These are phyloP conservation scores for Piper betle DNA, from an alignment of 164 flowering plant genomes.

Conservation along the genomic window DNA sequence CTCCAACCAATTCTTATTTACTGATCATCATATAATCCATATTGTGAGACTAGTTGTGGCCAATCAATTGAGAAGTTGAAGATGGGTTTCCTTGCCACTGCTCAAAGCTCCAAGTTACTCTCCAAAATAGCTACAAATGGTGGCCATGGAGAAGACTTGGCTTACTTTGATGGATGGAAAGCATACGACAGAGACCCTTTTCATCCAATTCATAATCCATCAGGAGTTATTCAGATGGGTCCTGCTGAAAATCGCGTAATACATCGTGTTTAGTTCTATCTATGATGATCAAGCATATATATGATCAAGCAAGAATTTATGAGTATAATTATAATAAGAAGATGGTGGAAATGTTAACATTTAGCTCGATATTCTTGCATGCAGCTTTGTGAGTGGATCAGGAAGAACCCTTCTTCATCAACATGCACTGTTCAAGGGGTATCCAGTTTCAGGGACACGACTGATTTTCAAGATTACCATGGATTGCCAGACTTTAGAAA, in stretches of 20 bases:
- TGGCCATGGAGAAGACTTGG: conserved; percentile 44
- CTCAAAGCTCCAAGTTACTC: not conserved
- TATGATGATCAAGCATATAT: too few relatives aligned
- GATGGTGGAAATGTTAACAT: not conserved
- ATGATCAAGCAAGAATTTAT: too few relatives aligned
- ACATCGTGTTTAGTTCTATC: too few relatives aligned
- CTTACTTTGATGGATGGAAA: conserved; percentile 67
- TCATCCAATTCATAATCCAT: conserved; percentile 33
- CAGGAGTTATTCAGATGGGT: conserved; percentile 64
- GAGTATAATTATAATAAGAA: too few relatives aligned
- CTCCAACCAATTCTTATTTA: not conserved
- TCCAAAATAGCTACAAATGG: conserved; percentile 8
- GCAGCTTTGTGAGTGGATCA: conserved; percentile 74
- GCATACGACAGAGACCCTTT: conserved; percentile 49
- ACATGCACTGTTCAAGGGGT: conserved; percentile 58
- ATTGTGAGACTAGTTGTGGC: not conserved
- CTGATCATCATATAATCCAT: not conserved
- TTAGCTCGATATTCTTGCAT: conserved; percentile 1
- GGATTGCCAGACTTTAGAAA: conserved; percentile 70
- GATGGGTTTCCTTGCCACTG: not conserved
- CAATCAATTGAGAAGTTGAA: not conserved
- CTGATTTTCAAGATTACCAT: conserved; percentile 76
- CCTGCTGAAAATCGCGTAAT: conserved; percentile 65
- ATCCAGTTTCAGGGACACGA: conserved; percentile 41
- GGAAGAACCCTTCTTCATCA: conserved; percentile 58